phyloP scores from a whole-genome alignment of 208 protist species.

The Wallacemonas rigidus region DNA sequence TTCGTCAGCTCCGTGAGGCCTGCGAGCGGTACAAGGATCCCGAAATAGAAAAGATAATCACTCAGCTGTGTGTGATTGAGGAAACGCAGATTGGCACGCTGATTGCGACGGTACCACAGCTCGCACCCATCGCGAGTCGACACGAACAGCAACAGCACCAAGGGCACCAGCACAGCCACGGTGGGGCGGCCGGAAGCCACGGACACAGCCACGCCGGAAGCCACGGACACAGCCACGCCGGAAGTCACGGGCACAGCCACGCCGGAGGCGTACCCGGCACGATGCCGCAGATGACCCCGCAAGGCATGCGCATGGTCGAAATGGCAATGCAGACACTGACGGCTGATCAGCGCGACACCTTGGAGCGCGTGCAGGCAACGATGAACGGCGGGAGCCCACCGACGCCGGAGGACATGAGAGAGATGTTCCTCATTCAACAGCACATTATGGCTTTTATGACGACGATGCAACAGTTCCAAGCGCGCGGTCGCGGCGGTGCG shows the following conservation, averaged over 20 bases:
- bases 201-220: conserved; percentile 16
- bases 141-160: conserved; percentile 23
- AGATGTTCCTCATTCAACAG: conserved; percentile 77
- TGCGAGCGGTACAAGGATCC: conserved; percentile 58
- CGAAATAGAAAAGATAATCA: conserved; percentile 61
- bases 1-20: conserved; percentile 53
- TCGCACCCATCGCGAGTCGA: conserved; percentile 21
- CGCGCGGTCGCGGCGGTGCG: conserved; percentile 6
- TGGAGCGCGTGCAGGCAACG: conserved; percentile 60
- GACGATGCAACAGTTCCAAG: conserved; percentile 72
- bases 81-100: conserved; percentile 60
- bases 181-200: conserved; percentile 17
- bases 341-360: conserved; percentile 44
- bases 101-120: conserved; percentile 36
- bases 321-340: conserved; percentile 77
- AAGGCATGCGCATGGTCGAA: conserved; percentile 55
- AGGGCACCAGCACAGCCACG: not conserved
- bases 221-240: not conserved
- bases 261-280: conserved; percentile 1
- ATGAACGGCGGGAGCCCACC: conserved; percentile 58
- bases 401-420: conserved; percentile 55
- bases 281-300: conserved; percentile 26
- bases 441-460: conserved; percentile 77
- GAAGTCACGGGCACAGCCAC: conserved; percentile 39
- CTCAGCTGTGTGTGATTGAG: conserved; percentile 53